Evolutionary conservation across 108 stramenopile genomes (phyloP).

Genomic region (Nitzschia sp.): DNA sequence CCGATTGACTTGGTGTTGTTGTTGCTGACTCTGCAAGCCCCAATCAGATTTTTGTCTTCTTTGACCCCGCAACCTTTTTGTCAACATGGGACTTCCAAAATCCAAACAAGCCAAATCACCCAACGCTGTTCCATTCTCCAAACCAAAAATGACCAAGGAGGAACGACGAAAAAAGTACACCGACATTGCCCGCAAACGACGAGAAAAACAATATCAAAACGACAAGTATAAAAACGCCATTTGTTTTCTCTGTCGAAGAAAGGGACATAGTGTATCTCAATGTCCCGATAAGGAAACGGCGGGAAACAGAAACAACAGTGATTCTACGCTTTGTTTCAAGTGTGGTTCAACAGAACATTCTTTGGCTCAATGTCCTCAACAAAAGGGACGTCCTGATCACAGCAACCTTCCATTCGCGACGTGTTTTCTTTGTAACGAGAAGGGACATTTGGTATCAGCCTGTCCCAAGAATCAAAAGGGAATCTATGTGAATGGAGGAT

Average conservation of each 20-base stretch:
- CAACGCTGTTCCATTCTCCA: background rate
- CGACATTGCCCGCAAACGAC: constrained; percentile 62
- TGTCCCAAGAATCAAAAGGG: constrained; percentile 68
- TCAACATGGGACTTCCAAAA: too few species aligned
- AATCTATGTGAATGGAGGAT: constrained; percentile 74
- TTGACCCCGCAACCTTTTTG: too few species aligned
- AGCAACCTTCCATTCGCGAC: constrained; percentile 64
- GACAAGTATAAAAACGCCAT: constrained; percentile 30
- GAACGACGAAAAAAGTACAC: constrained; percentile 79
- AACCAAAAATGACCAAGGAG: constrained; percentile 67
- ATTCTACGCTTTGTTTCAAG: constrained; percentile 62
- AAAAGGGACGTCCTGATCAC: constrained; percentile 29
- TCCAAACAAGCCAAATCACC: too few species aligned
- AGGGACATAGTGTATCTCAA: constrained; percentile 60
- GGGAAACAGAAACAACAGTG: background rate
- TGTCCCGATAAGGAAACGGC: constrained; percentile 40
- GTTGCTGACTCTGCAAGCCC: too few species aligned
- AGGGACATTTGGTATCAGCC: constrained; percentile 64
- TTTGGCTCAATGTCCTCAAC: constrained; percentile 58
- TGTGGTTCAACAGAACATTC: constrained; percentile 78
- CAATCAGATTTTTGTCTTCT: too few species aligned
- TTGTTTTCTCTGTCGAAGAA: constrained; percentile 71
- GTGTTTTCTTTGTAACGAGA: constrained; percentile 75
- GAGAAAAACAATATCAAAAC: constrained; percentile 45
- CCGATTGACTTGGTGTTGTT: too few species aligned